Percentiles rank a stretch among this genome's conserved stretches.
phyloP scores from a whole-genome alignment of 2,329 filamentous ascomycete genomes.

The Sphaerostilbella broomeana region DNA sequence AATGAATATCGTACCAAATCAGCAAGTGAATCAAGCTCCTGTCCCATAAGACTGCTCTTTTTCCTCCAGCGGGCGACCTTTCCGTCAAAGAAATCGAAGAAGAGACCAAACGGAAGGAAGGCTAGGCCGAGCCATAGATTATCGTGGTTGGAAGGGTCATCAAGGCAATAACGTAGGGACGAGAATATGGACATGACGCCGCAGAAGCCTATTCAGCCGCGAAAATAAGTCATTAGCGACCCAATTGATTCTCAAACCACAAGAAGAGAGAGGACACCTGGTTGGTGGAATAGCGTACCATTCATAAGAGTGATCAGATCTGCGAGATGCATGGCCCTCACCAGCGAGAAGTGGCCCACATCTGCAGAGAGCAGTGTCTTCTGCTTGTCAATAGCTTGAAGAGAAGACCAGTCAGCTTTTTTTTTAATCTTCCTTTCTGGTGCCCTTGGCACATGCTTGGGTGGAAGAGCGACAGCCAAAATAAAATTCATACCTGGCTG shows the following conservation, averaged over 20 bases:
- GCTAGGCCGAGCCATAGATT: slow-evolving; percentile 77
- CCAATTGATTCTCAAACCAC: no score
- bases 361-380: slow-evolving; percentile 64
- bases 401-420: slow-evolving; percentile 1
- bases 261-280: no score
- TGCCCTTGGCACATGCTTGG: background rate
- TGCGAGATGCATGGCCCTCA: slow-evolving; percentile 67
- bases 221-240: slow-evolving; percentile 10
- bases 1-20: slow-evolving; percentile 62
- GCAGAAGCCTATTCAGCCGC: slow-evolving; percentile 55
- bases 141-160: slow-evolving; percentile 55
- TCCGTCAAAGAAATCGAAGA: slow-evolving; percentile 98
- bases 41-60: slow-evolving; percentile 96
- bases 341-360: slow-evolving; percentile 65
- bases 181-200: slow-evolving; percentile 94
- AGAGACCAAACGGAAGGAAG: slow-evolving; percentile 86
- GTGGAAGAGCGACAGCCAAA: background rate
- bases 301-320: slow-evolving; percentile 81
- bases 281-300: slow-evolving; percentile 39
- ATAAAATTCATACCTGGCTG: slow-evolving; percentile 27
- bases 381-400: slow-evolving; percentile 64
- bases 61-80: slow-evolving; percentile 93
- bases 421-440: no score
- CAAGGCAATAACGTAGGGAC: slow-evolving; percentile 86
- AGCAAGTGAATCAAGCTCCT: slow-evolving; percentile 91